phyloP scores from a whole-genome alignment of 352 stramenopile species.

The Plasmopara muralis region DNA sequence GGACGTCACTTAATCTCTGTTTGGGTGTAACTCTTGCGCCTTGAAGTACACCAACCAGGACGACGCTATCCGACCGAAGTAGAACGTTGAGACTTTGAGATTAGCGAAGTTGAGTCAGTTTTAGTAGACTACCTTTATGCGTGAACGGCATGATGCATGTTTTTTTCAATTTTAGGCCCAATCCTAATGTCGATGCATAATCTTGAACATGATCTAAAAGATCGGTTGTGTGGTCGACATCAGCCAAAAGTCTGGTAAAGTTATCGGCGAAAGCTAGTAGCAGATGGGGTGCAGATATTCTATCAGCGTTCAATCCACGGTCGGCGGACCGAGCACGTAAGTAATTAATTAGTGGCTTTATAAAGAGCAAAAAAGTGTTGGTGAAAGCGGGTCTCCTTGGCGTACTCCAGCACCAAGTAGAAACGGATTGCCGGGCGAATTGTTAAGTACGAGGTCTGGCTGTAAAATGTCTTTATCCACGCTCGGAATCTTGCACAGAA shows the following conservation, averaged over 20 bases:
- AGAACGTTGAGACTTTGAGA: neutral
- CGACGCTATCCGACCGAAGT: too few relatives aligned
- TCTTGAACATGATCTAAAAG: neutral
- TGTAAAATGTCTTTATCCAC: slow-evolving; percentile 9
- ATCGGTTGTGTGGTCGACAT: neutral
- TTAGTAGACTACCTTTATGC: neutral
- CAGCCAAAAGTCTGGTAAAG: slow-evolving; percentile 4
- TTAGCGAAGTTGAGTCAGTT: neutral
- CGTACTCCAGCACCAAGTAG: slow-evolving; percentile 7
- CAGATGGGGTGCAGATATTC: neutral
- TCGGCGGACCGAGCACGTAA: neutral
- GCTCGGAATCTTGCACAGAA: slow-evolving; percentile 11
- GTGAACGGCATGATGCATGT: slow-evolving; percentile 3
- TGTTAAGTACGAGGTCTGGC: slow-evolving; percentile 13
- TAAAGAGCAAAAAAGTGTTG: slow-evolving; percentile 9
- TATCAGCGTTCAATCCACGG: neutral
- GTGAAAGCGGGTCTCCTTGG: slow-evolving; percentile 15
- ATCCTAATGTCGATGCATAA: neutral
- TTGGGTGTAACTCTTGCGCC: neutral
- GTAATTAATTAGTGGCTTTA: slow-evolving; percentile 8
- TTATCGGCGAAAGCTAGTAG: slow-evolving; percentile 9
- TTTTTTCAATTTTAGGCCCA: slow-evolving; percentile 6
- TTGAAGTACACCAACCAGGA: neutral
- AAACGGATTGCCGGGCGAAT: slow-evolving; percentile 5
- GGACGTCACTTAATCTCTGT: neutral